Evolutionary conservation across 257 asterid species (phyloP), one percentile per base, ranked within the genome.

Genomic region (Fraxinus pennsylvanica): DNA sequence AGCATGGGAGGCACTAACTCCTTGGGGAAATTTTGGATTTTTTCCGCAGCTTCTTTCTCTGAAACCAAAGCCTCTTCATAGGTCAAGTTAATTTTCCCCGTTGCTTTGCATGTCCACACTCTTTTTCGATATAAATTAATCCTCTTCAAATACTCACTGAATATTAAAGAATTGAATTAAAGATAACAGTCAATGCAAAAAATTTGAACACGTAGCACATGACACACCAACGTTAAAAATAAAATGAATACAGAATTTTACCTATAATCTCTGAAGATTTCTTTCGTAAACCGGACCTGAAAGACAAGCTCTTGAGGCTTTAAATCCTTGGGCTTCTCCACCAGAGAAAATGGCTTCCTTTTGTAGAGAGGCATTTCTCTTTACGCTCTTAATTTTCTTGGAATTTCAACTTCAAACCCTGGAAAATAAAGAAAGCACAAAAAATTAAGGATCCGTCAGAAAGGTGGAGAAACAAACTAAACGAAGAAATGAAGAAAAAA

Each of bases 1-100:
- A 96, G 97, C 77, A 93, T 87, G 33, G 90, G 89, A 45, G 80
- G 85, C 54, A 93, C 75, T 52, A 85, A 90, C 81, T 89, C 88
- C 67, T 57, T 79, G 6, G 99, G 99, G 74, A 96, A 88, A 76
- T 77, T 86, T 81, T 80, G 92, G 81, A 82, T 89, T 82, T 88
- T 87, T 66, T 89, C 85, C 27, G 89, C 84, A 68, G 94, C 96
- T 39, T 81, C 85, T 71, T 84, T 92, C 88, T 93, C 99, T 0
- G 96, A 96, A 75, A 59, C 84, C 96, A 93, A 76, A 68, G 99
- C 97, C 86, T 96, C 98, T 83, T 93, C 99, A 77, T 92, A 96
- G 35, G 98, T 93, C 88, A 96, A 82, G 77, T 86, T 88, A 81
- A 76, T 82, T 91, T 89, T 96, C 83, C 98, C 98, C 19, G 98